Base-by-base conservation (phyloP, 2,329 filamentous ascomycete species). In the Amphichorda felina region DNA sequence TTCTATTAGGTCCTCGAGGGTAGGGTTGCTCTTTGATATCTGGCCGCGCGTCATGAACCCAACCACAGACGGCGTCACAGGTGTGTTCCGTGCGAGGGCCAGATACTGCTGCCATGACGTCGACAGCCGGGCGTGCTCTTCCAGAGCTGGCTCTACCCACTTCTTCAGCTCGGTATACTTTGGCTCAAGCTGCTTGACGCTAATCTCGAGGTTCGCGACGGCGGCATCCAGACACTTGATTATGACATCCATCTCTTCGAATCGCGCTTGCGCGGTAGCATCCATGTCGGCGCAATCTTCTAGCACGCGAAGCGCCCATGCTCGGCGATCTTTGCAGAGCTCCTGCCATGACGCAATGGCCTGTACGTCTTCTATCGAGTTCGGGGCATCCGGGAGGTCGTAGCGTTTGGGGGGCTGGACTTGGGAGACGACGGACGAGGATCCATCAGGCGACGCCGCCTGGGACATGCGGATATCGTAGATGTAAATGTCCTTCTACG, bases 291-390 rank as follows among this genome's bases (percentile, higher is more conserved):
- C 66, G 46, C 84, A 89, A 45, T 80, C 77, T 18, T 79, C 74
- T 6, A 81, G 70, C 24, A 93, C 61, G 27, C 67, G 68, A 36
- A 79, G 61, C 0, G 87, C 82, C 91, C 91, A 98, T 45, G 72
- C 69, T 47, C 80, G 76, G 40, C 91, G 79, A 39, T 79, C 72
- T 55, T 79, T 81, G 64, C 91, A 95, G 16, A 96, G 67, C 30
- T 79, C 75, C 53, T 86, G 83, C 89, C 91, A 98, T 73, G 87
- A 80, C 49, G 79, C 70, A 37, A 95, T 67, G 42, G 87, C 80
- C 41, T 81, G 84, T 41, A 85, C 79, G 50, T 88, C 78, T 30
- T 79, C 69, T 45, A 94, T 81, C 29, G 77, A 81, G 55, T 94
- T 87, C n/a, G 91, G 91, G 21, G 85, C 77, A 38, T 67, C 65